These are phyloP conservation scores for Volvox africanus DNA, from an alignment of 139 green algal species.

Conservation along the genomic window DNA sequence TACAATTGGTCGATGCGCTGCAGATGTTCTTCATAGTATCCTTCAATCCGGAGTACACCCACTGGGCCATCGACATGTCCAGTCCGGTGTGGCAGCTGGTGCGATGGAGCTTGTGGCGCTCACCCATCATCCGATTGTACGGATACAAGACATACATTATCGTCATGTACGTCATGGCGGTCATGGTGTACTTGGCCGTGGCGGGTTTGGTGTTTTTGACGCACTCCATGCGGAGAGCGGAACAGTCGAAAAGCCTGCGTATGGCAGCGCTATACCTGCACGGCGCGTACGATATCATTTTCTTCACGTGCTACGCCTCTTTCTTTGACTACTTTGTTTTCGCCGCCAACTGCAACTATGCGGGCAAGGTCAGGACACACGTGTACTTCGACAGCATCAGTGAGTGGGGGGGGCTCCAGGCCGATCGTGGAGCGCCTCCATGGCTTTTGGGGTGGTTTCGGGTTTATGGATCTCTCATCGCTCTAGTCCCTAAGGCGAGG, in stretches of 20 bases:
- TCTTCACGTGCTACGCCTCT: conserved; percentile 19
- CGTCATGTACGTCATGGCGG: conserved; percentile 2
- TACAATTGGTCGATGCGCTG: neutral
- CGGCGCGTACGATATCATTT: conserved; percentile 32
- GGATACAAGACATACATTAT: conserved; percentile 32
- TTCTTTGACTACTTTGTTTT: conserved; percentile 48
- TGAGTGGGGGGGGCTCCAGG: conserved; percentile 14
- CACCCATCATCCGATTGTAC: conserved; percentile 1
- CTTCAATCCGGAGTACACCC: neutral
- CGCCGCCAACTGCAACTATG: conserved; percentile 18
- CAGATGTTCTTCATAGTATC: conserved; percentile 12
- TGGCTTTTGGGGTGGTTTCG: no score
- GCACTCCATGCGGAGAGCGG: conserved; percentile 4
- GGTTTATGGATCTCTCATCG: no score
- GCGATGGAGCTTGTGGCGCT: conserved; percentile 20
- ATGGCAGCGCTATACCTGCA: neutral
- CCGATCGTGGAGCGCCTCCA: no score
- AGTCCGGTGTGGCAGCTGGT: conserved; percentile 13
- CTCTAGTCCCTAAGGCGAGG: no score
- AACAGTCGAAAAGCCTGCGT: conserved; percentile 34
- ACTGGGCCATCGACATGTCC: neutral
- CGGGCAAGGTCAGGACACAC: neutral
- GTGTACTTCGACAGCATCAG: conserved; percentile 22
- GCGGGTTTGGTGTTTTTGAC: conserved; percentile 15
- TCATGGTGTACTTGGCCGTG: neutral